These are phyloP conservation scores for Solanum pinnatisectum DNA, from an alignment of 257 asterid genomes.

Conservation along the genomic window DNA sequence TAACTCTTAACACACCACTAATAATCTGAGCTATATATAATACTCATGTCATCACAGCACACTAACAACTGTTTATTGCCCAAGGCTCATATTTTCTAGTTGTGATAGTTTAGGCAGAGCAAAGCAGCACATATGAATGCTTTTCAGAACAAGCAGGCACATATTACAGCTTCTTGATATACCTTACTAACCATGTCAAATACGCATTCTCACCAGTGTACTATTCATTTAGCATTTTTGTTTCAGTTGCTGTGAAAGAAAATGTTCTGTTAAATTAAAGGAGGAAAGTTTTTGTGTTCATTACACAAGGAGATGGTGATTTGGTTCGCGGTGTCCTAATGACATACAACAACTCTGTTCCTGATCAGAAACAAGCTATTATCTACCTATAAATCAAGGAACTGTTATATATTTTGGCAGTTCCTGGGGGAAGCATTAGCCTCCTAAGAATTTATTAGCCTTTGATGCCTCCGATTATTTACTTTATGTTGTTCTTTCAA, in stretches of 20 bases:
- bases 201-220: background rate
- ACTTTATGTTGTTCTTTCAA: slow-evolving; percentile 48
- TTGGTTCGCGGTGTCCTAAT: background rate
- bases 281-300: background rate
- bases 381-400: background rate
- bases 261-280: background rate
- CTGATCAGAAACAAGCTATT: background rate
- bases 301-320: background rate
- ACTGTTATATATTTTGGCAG: background rate
- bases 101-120: background rate
- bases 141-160: background rate
- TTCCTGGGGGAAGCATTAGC: background rate
- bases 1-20: background rate
- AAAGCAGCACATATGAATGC: background rate
- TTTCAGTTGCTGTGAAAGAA: background rate
- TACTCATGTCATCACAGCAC: background rate
- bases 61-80: background rate
- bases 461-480: background rate
- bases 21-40: background rate
- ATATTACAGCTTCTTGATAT: background rate
- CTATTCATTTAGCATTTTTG: background rate
- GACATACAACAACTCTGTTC: background rate
- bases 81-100: background rate
- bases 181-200: background rate
- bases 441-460: background rate